Conservation (phyloP, 805 yeast genomes). For the Candida multigemmis region DNA sequence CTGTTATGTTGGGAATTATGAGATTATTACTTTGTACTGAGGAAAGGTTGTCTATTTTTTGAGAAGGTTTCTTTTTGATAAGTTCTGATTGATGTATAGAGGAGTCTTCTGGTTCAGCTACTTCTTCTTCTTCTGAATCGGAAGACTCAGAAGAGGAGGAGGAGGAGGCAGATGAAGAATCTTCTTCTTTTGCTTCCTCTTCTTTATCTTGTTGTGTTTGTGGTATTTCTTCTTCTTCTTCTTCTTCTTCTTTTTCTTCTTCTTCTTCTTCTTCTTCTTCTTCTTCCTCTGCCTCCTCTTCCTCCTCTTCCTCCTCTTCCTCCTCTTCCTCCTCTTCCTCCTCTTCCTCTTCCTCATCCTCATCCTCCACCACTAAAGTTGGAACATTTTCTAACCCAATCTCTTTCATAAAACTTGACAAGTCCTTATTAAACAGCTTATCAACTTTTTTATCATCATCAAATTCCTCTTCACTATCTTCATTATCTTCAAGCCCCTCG, state of each 20-base stretch:
- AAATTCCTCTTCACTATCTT: conserved; percentile 43
- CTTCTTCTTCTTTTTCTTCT: conserved; percentile 16
- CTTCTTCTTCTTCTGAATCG: conserved; percentile 7
- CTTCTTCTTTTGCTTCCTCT: conserved; percentile 8
- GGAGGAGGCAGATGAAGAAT: conserved; percentile 6
- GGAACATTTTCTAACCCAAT: conserved; percentile 50
- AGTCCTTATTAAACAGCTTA: conserved; percentile 39
- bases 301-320: conserved; percentile 23
- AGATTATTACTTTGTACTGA: conserved; percentile 51
- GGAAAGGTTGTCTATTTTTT: conserved; percentile 23
- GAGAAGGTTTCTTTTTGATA: conserved; percentile 13
- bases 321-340: conserved; percentile 31
- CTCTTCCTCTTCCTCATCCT: conserved; percentile 13
- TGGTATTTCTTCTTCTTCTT: conserved; percentile 17
- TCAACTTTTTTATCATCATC: conserved; percentile 34
- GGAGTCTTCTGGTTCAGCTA: conserved; percentile 6
- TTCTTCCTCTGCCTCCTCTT: conserved; percentile 22
- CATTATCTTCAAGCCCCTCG: conserved; percentile 43
- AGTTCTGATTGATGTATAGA: conserved; percentile 8
- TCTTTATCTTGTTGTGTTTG: conserved; percentile 10
- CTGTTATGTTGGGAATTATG: conserved; percentile 50
- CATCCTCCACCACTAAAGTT: conserved; percentile 21
- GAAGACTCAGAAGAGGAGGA: conserved; percentile 4
- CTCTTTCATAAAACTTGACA: conserved; percentile 52
- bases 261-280: conserved; percentile 14